Base-by-base conservation (phyloP, 2,329 filamentous ascomycete species). In the Pezicula radicicola region DNA sequence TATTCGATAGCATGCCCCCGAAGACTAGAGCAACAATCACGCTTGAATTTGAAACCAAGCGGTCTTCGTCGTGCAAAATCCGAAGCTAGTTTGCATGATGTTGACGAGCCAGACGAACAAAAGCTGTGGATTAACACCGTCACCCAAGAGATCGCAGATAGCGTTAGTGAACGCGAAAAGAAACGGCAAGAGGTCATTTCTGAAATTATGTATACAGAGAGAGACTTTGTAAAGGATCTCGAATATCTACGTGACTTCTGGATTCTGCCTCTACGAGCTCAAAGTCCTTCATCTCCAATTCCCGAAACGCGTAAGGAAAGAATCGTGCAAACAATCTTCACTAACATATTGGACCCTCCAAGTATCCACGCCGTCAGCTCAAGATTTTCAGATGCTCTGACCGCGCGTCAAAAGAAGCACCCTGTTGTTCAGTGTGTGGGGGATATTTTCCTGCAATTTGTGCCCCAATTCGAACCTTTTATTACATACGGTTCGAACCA, bases 51-150 rank as follows among this genome's bases (percentile, higher is more conserved):
- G 69, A 96, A 96, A 72, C 89, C 92, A 56, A 90, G 91, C 28
- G 92, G 92, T 53, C 76, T 99, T 61, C 56, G 65, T 28, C 76
- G 84, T 33, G 83, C 86, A 59, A 81, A 85, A 50, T 88, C 85
- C 6, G 79, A 83, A 60, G 78, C 77, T 66, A 94, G 84, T 73
- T 71, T 89, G 65, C 92, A 96, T 64, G 91, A 95, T 61, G 90
- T 94, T 57, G 88, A 92, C 53, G 87, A 94, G 63, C 90, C 88
- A 30, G 91, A 97, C 65, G 92, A 97, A 69, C 94, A 97, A 74
- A 97, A 97, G 71, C 80, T 99, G 36, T 99, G 94, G 94, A 99
- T 99, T 71, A 97, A 97, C 69, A 96, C 92, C 13, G 94, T 99
- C 35, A 90, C 92, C 1, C 94, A 96, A 69, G 94, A 97, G 68